phyloP scores from a whole-genome alignment of 1,284 basidiomycete genomes.

The Malassezia equina region DNA sequence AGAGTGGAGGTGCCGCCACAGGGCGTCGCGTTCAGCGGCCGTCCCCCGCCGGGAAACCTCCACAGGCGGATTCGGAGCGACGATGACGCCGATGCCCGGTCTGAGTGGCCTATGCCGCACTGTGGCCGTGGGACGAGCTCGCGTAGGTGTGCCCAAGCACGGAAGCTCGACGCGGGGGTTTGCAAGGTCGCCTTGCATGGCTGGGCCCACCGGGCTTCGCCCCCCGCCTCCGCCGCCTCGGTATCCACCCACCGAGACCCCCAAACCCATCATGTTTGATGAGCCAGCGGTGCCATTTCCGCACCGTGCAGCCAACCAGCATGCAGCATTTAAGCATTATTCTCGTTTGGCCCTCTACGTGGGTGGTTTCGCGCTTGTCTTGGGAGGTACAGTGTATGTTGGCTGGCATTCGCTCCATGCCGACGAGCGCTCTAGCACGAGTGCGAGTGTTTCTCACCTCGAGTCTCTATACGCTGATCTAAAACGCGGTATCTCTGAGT shows the following conservation, averaged over 20 bases:
- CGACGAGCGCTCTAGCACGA: constrained; percentile 17
- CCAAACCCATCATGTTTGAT: constrained; percentile 38
- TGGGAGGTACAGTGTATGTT: constrained; percentile 20
- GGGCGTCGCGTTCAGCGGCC: neutral
- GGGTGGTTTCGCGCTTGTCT: constrained; percentile 9
- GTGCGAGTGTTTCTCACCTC: neutral
- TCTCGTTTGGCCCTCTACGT: constrained; percentile 16
- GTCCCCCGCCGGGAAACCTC: neutral
- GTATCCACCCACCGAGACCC: constrained; percentile 11
- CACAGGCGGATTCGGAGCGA: neutral
- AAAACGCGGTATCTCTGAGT: constrained; percentile 11
- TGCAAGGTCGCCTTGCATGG: neutral
- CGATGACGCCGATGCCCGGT: neutral
- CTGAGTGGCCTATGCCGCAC: neutral
- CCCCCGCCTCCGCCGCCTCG: neutral
- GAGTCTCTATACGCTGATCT: constrained; percentile 13
- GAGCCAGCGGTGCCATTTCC: constrained; percentile 44
- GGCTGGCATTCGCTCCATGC: constrained; percentile 23
- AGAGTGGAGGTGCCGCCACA: neutral
- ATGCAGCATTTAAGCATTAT: constrained; percentile 31
- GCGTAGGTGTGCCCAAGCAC: neutral
- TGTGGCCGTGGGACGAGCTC: neutral
- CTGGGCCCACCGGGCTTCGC: neutral
- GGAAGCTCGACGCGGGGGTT: neutral
- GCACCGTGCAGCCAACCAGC: constrained; percentile 35